Base-by-base conservation (phyloP, 148 eudicot species). In the Rhododendron griersonianum region DNA sequence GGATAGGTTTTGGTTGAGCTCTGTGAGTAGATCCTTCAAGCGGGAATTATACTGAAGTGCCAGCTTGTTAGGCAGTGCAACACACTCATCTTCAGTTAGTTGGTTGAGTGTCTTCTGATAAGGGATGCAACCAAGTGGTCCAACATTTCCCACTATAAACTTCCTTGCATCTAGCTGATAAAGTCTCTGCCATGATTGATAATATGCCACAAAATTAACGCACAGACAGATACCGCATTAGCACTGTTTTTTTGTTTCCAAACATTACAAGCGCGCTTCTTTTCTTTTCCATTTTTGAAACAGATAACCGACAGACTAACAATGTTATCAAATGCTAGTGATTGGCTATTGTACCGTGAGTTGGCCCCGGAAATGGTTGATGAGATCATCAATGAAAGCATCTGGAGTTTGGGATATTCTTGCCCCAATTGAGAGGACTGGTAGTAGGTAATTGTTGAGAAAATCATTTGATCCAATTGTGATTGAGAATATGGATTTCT, bases 101-200 rank as follows among this genome's bases (percentile, higher is more conserved):
- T 92, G 98, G 86, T 97, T 94, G 16, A 97, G 93, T 18, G 96
- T 94, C 88, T 93, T 95, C 80, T 97, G 99, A 55, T 97, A 97
- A 10, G 99, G 99, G 51, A 97, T 97, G 92, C 99, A 97, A 8
- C 99, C 99, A 14, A 97, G 80, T 0, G 99, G 99, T 21, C 99
- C 99, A 18, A 97, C 96, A 86, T 94, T 97, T 15, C 94, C 96
- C 5, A 97, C 78, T 75, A 95, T 89, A 19, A 97, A 95, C 84
- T 97, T 97, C 84, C 99, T 90, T n/a, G 95, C 99, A 78, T 95
- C 99, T 75, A 97, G 25, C 73, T 87, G 81, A 63, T 97, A 97
- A 86, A 97, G 92, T 81, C 98, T 93, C 99, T 97, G 93, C 74
- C 18, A 71, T 11, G 39, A 41, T 84, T 4, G 57, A 61, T 4